phyloP scores from a whole-genome alignment of 306 rosid genomes.

The Cicer cuneatum region DNA sequence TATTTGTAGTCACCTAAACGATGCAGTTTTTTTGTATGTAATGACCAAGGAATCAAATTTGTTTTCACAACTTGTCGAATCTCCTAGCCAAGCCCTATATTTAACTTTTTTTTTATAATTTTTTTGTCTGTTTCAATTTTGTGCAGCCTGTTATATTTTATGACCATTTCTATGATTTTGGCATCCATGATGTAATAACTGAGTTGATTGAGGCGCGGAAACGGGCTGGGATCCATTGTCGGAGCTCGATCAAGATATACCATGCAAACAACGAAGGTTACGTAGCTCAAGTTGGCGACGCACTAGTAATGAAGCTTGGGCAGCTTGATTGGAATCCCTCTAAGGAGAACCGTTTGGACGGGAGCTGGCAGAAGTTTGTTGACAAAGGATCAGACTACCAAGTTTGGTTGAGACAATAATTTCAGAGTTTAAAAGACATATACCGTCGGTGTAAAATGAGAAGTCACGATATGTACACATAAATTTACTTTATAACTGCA shows the following conservation, averaged over 20 bases:
- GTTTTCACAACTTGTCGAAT: neutral
- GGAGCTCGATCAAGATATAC: constrained; percentile 70
- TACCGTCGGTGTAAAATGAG: too few relatives aligned
- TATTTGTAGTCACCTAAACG: neutral
- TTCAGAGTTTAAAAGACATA: neutral
- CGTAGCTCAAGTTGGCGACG: constrained; percentile 74
- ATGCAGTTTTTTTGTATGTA: neutral
- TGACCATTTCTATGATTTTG: constrained; percentile 79
- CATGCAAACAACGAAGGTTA: constrained; percentile 83
- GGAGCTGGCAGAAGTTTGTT: constrained; percentile 79
- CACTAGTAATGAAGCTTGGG: constrained; percentile 72
- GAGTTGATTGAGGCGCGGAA: constrained; percentile 73
- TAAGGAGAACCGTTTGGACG: constrained; percentile 74
- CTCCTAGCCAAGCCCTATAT: neutral
- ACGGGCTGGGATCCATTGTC: constrained; percentile 73
- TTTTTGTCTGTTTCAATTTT: neutral
- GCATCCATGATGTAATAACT: constrained; percentile 61
- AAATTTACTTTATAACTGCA: too few relatives aligned
- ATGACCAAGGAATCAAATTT: constrained; percentile 21
- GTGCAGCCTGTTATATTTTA: constrained; percentile 74
- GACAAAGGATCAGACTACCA: constrained; percentile 74
- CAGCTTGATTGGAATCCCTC: constrained; percentile 81
- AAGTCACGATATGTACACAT: too few relatives aligned
- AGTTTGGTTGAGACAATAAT: constrained; percentile 72
- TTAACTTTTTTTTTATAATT: neutral